Evolutionary conservation across 371 early-diverging fungal species (phyloP), one percentile per base, ranked within the genome.

Genomic region (Apophysomyces elegans): DNA sequence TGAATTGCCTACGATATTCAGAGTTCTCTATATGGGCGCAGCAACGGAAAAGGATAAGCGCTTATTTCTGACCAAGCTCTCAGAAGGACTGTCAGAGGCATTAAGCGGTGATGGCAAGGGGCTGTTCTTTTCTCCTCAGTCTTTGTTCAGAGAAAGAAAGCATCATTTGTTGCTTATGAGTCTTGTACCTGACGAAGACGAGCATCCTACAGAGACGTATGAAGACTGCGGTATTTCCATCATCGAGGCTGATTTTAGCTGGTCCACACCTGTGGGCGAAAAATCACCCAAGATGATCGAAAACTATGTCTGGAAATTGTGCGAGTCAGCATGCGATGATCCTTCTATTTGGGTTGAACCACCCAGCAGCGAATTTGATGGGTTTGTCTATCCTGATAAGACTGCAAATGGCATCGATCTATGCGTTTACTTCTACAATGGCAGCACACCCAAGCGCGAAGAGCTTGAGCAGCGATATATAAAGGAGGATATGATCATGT

Each of bases 231-330:
- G 83, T 7, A 61, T 79, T 13, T 76, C 80, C 9, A 69, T 83
- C 18, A 79, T 83, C 54, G 83, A 83, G 59, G 80, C 80, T 0
- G 83, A 83, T 56, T 83, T 80, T 46, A 78, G 78, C 8, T 71
- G 78, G 73, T 56, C 69, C 7, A 67, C 75, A 7, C 62, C 63
- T 21, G 67, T 69, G 6, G 59, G 46, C 37, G 67, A 62, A 43
- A 63, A 60, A 72, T 37, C 61, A 67, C 18, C 58, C 58, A 44
- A 47, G 4, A 58, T 73, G 39, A 50, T 77, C 4, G 54, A 71
- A 41, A 68, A 66, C 11, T 77, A 80, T 36, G 67, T 76, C 21
- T 75, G 68, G 63, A 44, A 67, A 12, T 77, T 75, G 47, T 70
- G 70, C 66, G 37, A 69, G 72, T 37, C 68, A 61, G 59, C 59